phyloP scores from a whole-genome alignment of 768 basidiomycete species.

The Pulveroboletus sp. region DNA sequence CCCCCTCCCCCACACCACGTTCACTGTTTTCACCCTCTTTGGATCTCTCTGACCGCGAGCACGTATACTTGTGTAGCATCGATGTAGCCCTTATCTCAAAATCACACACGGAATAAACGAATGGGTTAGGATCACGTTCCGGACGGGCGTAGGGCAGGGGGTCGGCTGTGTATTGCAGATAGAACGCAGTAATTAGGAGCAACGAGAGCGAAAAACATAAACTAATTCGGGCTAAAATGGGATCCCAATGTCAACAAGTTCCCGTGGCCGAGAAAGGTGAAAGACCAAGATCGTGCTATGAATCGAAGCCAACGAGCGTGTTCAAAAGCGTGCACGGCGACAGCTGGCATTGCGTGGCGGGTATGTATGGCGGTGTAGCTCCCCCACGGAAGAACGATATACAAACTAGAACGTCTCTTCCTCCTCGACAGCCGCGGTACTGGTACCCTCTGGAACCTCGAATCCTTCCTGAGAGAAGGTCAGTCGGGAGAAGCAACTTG shows the following conservation, averaged over 20 bases:
- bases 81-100: conserved; percentile 27
- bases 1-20: not conserved
- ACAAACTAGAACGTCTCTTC: conserved; percentile 68
- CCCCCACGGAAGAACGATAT: conserved; percentile 8
- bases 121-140: conserved; percentile 1
- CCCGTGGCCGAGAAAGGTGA: conserved; percentile 10
- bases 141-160: not conserved
- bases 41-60: conserved; percentile 13
- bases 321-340: conserved; percentile 5
- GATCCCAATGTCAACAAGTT: not conserved
- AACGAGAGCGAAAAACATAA: conserved; percentile 17
- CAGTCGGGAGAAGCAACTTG: conserved; percentile 1
- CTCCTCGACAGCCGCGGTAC: conserved; percentile 52
- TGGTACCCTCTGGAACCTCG: conserved; percentile 71
- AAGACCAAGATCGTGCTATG: conserved; percentile 7
- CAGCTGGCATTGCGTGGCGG: conserved; percentile 2
- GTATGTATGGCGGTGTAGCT: conserved; percentile 9
- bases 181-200: conserved; percentile 22
- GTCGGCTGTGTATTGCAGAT: conserved; percentile 28
- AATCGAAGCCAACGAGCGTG: conserved; percentile 17
- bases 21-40: not conserved
- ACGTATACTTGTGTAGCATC: conserved; percentile 20
- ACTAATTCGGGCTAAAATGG: conserved; percentile 12
- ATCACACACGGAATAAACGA: conserved; percentile 3
- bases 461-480: conserved; percentile 71